Evolutionary conservation across 169 alveolate species (phyloP).

Genomic region (Cyclospora cayetanensis): DNA sequence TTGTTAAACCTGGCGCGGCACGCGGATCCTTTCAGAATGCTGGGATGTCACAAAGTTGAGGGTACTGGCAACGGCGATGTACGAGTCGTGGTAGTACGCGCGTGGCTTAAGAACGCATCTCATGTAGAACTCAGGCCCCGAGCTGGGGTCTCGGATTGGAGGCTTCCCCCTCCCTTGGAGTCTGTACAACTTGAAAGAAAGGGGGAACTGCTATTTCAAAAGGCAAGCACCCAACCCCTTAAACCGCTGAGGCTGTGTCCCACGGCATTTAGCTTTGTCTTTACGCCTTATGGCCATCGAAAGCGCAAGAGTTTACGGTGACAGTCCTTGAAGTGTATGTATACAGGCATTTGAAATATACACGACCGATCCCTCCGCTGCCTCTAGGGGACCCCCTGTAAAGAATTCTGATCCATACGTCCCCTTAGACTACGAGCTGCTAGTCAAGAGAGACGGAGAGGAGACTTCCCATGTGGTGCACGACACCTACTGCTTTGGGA

Average conservation of each 20-base stretch:
- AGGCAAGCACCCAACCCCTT: conserved; percentile 20
- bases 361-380: conserved; percentile 38
- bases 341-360: conserved; percentile 44
- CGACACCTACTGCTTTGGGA: conserved; percentile 78
- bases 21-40: conserved; percentile 67
- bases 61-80: not conserved
- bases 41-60: conserved; percentile 65
- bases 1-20: conserved; percentile 65
- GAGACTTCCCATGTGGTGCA: conserved; percentile 42
- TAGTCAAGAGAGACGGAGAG: conserved; percentile 74
- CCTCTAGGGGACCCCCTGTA: conserved; percentile 40
- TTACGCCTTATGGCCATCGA: not conserved
- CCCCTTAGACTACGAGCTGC: conserved; percentile 72
- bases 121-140: conserved; percentile 54
- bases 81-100: conserved; percentile 43
- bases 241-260: no score
- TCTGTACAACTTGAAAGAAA: conserved; percentile 25
- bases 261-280: not conserved
- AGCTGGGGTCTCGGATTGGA: conserved; percentile 50
- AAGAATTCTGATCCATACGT: conserved; percentile 34
- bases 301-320: not conserved
- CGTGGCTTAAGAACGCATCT: conserved; percentile 33
- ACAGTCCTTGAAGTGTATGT: not conserved
- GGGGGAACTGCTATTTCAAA: conserved; percentile 9
- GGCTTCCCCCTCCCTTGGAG: conserved; percentile 17